Evolutionary conservation across 129 eudicot genomes (phyloP), one percentile per base, ranked within the genome.

Genomic region (Pseudognaphalium luteoalbum): DNA sequence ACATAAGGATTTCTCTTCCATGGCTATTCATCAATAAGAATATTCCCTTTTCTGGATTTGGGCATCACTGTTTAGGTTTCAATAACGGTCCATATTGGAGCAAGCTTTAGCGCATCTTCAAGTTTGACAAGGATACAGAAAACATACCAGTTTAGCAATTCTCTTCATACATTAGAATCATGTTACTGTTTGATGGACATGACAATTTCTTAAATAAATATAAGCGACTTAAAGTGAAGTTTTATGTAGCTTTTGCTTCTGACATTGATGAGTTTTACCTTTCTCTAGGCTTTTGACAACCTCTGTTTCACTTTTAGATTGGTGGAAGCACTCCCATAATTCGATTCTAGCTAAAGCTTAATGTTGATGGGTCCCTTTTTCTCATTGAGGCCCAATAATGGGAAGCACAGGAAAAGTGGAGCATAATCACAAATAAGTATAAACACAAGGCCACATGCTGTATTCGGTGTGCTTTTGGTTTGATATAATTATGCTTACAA

Each of bases 361-460:
- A 7, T n/a, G 33, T 33, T 10, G 56, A 16, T 29, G 15, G 60
- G 60, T 56, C 34, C 30, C 44, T 33, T 51, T 68, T 71, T 71
- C 44, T 51, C 35, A 71, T 52, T 71, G 15, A 33, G 19, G 30
- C 54, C 6, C 52, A 14, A 37, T 70, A 12, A 47, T 11, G 41
- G 61, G 62, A 62, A 61, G 63, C 79, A 44, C 61, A 41, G 22
- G 47, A 62, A 61, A 61, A 41, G 22, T 20, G 12, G 61, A 21
- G 60, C 42, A 25, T 41, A 74, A 61, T 60, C 78, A 74, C 60
- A 41, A 62, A 41, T 7, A 60, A n/a, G 8, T 22, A 61, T 21
- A 17, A 21, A 2, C 11, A 20, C 29, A 2, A 4, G 54, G 3
- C 22, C 10, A 5, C 42, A 66, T 10, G 20, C 50, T 6, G 15